Percentiles rank a stretch among this genome's conserved stretches.
phyloP scores from a whole-genome alignment of 441 rosid species.

The Flueggea neowawraea region DNA sequence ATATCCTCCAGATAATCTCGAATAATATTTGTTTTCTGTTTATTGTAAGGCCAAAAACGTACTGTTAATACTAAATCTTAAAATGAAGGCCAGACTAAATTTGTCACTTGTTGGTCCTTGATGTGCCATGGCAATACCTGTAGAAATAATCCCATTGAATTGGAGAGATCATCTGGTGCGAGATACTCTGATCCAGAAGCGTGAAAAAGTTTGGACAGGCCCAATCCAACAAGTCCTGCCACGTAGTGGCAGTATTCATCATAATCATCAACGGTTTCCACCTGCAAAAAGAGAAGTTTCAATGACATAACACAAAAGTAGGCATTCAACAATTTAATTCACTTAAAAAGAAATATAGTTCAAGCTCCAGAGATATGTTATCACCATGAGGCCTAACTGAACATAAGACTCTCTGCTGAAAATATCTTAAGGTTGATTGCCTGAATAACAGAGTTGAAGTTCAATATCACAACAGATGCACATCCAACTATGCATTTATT shows the following conservation, averaged over 20 bases:
- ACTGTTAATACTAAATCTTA: constrained; percentile 8
- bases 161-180: constrained; percentile 64
- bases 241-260: constrained; percentile 98
- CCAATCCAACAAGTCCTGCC: constrained; percentile 94
- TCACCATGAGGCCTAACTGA: background rate
- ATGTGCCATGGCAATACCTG: constrained; percentile 49
- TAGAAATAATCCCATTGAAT: constrained; percentile 92
- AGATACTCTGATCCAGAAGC: constrained; percentile 74
- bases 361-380: constrained; percentile 2
- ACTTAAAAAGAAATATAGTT: background rate
- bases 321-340: background rate
- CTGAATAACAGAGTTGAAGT: background rate
- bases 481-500: background rate
- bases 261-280: constrained; percentile 82
- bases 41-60: constrained; percentile 14
- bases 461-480: background rate
- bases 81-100: constrained; percentile 5
- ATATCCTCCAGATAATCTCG: constrained; percentile 94
- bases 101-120: background rate
- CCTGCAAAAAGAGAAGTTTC: constrained; percentile 42
- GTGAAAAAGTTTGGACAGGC: constrained; percentile 86
- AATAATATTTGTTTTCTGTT: constrained; percentile 91
- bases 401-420: constrained; percentile 1
- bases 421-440: background rate
- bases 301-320: background rate